Percentiles rank a stretch among this genome's conserved stretches.
Conservation (phyloP, 108 stramenopile species). For the Skeletonema tropicum region DNA sequence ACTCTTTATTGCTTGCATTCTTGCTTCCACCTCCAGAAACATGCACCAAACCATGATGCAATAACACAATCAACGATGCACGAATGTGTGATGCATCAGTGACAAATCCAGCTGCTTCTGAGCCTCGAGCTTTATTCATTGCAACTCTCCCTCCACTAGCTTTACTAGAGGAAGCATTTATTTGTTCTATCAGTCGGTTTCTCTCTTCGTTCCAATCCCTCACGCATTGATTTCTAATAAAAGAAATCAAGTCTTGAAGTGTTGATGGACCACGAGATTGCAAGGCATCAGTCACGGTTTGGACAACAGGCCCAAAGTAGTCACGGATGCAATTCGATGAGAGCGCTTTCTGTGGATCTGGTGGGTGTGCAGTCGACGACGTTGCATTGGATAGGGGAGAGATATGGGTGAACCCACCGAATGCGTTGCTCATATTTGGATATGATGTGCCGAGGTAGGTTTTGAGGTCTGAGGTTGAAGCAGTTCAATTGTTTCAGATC, state of each 20-base stretch:
- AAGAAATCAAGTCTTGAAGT: slow-evolving; percentile 47
- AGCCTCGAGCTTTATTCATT: slow-evolving; percentile 50
- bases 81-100: slow-evolving; percentile 55
- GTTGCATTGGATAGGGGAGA: slow-evolving; percentile 60
- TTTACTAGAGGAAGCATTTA: slow-evolving; percentile 18
- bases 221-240: slow-evolving; percentile 50
- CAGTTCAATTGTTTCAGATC: not conserved
- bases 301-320: slow-evolving; percentile 78
- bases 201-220: slow-evolving; percentile 49
- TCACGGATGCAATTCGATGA: slow-evolving; percentile 80
- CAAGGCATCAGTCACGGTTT: slow-evolving; percentile 78
- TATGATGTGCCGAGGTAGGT: not conserved
- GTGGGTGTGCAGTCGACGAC: slow-evolving; percentile 54
- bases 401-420: slow-evolving; percentile 68
- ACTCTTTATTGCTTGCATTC: not conserved
- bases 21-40: slow-evolving; percentile 27
- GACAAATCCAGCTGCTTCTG: slow-evolving; percentile 51
- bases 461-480: not conserved
- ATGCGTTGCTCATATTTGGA: slow-evolving; percentile 56
- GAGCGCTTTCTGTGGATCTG: slow-evolving; percentile 56
- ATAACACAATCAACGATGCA: slow-evolving; percentile 71
- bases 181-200: slow-evolving; percentile 32
- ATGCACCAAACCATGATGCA: slow-evolving; percentile 76
- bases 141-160: slow-evolving; percentile 20
- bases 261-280: slow-evolving; percentile 57